A percentile compares a stretch with the other conserved stretches of the same genome.
Evolutionary conservation across 306 rosid species (phyloP).

Genomic region (Macrotyloma uniflorum): DNA sequence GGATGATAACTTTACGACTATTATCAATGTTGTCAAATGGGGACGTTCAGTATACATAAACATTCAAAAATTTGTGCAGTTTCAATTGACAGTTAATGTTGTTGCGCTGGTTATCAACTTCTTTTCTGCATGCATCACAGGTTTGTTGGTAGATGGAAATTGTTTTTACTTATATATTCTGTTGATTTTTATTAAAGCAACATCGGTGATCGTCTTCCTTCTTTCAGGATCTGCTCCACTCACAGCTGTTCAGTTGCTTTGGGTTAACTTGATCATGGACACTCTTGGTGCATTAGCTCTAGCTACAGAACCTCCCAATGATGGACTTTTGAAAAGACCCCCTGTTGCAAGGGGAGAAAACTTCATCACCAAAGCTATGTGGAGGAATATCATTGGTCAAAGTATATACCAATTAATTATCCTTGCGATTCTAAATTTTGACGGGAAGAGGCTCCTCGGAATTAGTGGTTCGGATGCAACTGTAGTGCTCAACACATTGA

Average conservation of each 20-base stretch:
- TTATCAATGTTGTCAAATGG: constrained; percentile 88
- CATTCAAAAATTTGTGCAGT: constrained; percentile 97
- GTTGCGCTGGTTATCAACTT: constrained; percentile 90
- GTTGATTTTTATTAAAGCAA: constrained; percentile 32
- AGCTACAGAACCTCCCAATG: constrained; percentile 95
- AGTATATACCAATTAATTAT: constrained; percentile 82
- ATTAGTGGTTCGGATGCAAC: constrained; percentile 74
- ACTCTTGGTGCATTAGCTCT: constrained; percentile 96
- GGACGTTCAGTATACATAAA: constrained; percentile 96
- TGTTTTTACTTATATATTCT: neutral
- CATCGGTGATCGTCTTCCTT: neutral
- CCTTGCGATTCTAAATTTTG: constrained; percentile 66
- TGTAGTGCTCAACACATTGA: constrained; percentile 69
- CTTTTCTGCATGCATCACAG: constrained; percentile 88
- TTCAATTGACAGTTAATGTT: constrained; percentile 91
- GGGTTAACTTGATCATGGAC: constrained; percentile 99
- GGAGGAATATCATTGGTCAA: constrained; percentile 96
- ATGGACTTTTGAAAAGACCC: constrained; percentile 71
- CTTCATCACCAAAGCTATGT: constrained; percentile 90
- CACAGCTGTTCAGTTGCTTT: constrained; percentile 93
- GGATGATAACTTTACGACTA: constrained; percentile 88
- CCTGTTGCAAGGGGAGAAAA: constrained; percentile 71
- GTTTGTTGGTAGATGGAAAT: constrained; percentile 46
- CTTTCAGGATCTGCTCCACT: constrained; percentile 94
- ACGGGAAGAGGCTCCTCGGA: constrained; percentile 66